Conservation (phyloP, 495 filamentous ascomycete species). For the Aspergillus cristatus region DNA sequence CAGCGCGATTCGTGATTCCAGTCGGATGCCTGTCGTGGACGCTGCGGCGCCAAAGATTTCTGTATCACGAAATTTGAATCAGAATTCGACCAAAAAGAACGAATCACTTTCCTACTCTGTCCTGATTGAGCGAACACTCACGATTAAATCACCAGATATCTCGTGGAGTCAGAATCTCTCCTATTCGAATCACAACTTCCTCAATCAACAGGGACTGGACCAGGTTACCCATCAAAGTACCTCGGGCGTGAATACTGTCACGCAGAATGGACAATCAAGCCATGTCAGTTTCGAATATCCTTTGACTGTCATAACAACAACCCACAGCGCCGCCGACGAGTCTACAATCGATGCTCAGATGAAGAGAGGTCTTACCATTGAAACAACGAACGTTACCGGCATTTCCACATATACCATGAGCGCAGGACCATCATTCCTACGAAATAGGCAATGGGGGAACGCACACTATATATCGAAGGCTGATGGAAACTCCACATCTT, state of each 20-base stretch:
- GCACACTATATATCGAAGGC: conserved; percentile 16
- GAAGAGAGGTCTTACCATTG: conserved; percentile 47
- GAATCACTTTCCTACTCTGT: conserved; percentile 53
- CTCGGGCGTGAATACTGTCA: conserved; percentile 45
- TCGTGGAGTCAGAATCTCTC: conserved; percentile 57
- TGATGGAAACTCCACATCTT: conserved; percentile 17
- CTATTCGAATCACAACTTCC: conserved; percentile 48
- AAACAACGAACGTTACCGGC: conserved; percentile 34
- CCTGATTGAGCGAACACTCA: conserved; percentile 46
- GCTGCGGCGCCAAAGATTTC: conserved; percentile 34
- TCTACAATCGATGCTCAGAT: conserved; percentile 52
- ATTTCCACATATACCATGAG: conserved; percentile 42
- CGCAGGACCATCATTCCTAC: conserved; percentile 18
- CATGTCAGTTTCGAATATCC: conserved; percentile 53
- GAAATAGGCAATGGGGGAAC: conserved; percentile 21
- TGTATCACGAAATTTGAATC: conserved; percentile 28
- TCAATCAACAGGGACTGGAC: conserved; percentile 49
- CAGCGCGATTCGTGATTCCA: not conserved
- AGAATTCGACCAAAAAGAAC: conserved; percentile 45
- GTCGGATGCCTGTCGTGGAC: conserved; percentile 15
- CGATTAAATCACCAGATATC: conserved; percentile 35
- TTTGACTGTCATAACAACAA: conserved; percentile 49
- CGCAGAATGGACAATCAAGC: conserved; percentile 20
- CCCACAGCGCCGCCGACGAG: conserved; percentile 35
- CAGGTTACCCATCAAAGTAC: conserved; percentile 56